A percentile compares a stretch with the other conserved stretches of the same genome.
Conservation (phyloP, 352 stramenopile genomes). For the Phytophthora pistaciae region DNA sequence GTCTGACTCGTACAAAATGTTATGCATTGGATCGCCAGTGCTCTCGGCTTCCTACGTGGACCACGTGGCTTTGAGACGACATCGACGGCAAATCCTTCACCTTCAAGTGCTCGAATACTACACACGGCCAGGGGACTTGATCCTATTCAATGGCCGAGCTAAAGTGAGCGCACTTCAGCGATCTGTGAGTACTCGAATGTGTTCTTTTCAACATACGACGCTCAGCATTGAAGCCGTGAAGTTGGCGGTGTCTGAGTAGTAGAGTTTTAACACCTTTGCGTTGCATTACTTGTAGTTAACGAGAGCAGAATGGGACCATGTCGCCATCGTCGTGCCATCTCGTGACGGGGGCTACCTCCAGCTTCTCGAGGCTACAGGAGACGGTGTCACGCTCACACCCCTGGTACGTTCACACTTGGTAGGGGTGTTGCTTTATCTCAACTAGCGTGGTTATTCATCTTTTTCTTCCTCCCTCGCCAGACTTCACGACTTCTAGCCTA, state of each 20-base stretch:
- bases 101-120: constrained; percentile 71
- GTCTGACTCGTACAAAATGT: neutral
- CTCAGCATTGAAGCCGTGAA: too few relatives aligned
- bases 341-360: constrained; percentile 30
- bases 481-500: constrained; percentile 35
- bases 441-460: neutral
- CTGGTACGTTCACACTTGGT: constrained; percentile 35
- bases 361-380: constrained; percentile 69
- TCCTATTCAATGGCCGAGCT: constrained; percentile 68
- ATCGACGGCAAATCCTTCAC: constrained; percentile 59
- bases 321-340: constrained; percentile 57
- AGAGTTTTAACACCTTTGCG: neutral
- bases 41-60: constrained; percentile 45
- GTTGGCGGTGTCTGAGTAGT: neutral
- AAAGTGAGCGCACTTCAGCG: constrained; percentile 57
- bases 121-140: constrained; percentile 53
- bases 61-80: constrained; percentile 36
- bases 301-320: constrained; percentile 74
- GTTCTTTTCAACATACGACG: neutral
- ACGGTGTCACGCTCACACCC: constrained; percentile 62
- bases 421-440: neutral
- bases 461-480: constrained; percentile 1
- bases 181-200: constrained; percentile 36
- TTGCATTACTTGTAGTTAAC: constrained; percentile 43
- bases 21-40: constrained; percentile 11